A percentile compares a stretch with the other conserved stretches of the same genome.
Evolutionary conservation across 441 rosid genomes (phyloP).

Genomic region (Caryocar brasiliense): DNA sequence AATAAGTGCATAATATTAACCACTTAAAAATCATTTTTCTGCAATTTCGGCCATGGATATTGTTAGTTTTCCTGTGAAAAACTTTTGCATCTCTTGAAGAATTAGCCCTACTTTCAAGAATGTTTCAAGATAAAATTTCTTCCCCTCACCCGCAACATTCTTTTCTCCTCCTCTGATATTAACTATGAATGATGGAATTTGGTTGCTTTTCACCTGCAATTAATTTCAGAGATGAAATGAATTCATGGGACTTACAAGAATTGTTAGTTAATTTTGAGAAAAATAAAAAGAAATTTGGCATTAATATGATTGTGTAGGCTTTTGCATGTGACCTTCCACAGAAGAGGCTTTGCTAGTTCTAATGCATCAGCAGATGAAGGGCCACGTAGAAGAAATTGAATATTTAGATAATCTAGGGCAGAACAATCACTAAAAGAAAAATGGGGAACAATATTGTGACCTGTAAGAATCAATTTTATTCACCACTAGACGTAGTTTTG

Average conservation of each 20-base stretch:
- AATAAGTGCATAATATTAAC: too few species aligned
- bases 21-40: too few species aligned
- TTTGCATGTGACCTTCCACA: constrained; percentile 16
- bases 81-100: too few species aligned
- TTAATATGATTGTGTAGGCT: background rate
- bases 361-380: constrained; percentile 18
- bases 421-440: too few species aligned
- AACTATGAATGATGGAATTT: constrained; percentile 17
- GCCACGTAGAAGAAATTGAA: too few species aligned
- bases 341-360: constrained; percentile 29
- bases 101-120: too few species aligned
- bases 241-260: background rate
- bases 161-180: constrained; percentile 14
- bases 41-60: too few species aligned
- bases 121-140: background rate
- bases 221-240: background rate
- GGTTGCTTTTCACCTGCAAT: constrained; percentile 19
- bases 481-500: too few species aligned
- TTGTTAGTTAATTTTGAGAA: background rate
- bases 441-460: too few species aligned
- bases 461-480: too few species aligned
- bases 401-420: too few species aligned
- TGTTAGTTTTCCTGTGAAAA: too few species aligned
- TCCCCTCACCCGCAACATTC: constrained; percentile 6
- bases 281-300: background rate